Evolutionary conservation across 371 early-diverging fungal genomes (phyloP).

Genomic region (Phascolomyces articulosus): DNA sequence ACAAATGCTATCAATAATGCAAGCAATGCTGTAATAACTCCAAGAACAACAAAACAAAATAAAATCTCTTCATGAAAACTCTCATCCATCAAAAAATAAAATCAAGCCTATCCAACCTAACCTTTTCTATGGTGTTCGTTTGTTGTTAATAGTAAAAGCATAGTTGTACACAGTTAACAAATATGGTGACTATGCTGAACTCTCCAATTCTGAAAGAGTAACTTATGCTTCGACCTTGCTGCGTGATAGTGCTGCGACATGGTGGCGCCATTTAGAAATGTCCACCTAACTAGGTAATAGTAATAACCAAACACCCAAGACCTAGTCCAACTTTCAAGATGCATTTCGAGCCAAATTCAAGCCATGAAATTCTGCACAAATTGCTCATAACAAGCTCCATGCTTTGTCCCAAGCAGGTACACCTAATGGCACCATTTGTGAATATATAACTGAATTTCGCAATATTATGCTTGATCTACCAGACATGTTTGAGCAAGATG

Average conservation of each 20-base stretch:
- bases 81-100: not conserved
- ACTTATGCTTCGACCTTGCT: not conserved
- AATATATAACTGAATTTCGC: conserved; percentile 6
- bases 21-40: not conserved
- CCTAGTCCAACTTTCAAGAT: not conserved
- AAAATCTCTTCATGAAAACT: not conserved
- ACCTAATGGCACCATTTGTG: not conserved
- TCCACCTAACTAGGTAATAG: not conserved
- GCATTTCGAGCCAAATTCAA: conserved; percentile 4
- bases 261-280: conserved; percentile 10
- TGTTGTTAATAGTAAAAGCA: not conserved
- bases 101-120: not conserved
- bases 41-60: not conserved
- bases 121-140: not conserved
- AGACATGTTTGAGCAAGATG: conserved; percentile 16
- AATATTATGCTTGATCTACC: conserved; percentile 18
- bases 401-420: not conserved
- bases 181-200: not conserved
- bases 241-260: not conserved
- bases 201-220: not conserved
- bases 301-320: not conserved
- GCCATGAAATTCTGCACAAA: not conserved
- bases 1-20: not conserved
- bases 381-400: conserved; percentile 6
- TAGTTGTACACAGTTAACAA: not conserved